Base-by-base conservation (phyloP, 768 basidiomycete species). In the Termitomyces heimii region DNA sequence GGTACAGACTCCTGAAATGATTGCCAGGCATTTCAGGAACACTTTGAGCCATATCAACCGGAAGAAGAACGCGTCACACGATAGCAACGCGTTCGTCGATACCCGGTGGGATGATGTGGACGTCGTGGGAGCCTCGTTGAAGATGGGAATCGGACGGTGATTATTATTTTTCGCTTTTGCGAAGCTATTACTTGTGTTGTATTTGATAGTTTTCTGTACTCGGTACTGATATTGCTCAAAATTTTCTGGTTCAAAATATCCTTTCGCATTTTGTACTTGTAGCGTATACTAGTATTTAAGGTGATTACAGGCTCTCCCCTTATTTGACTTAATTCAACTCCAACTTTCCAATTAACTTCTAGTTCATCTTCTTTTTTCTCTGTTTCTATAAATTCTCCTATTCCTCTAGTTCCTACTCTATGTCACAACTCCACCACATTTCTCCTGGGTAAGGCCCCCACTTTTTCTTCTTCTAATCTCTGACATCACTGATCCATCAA, bases 1-100 rank as follows among this genome's bases (percentile, higher is more conserved):
- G 10, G 89, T 94, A 0, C 88, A 94, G 61, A 88, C 91, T 5
- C 92, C 94, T 13, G 95, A 97, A 45, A 92, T 95, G 88, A 97
- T 98, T 62, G 79, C 82, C 1, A 80, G 92, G 49, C 97, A 99
- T 73, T 98, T 98, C 80, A 81, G 85, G 55, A 98, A 96, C 71
- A 94, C 94, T 14, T 73, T 99, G 47, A 68, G 75, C 20, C 90
- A 94, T 67, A 94, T 98, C 47, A 84, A 89, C 65, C 74, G 78
- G 51, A 84, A 85, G 76, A 94, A 95, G 75, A 73, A 74, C 52
- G 73, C 75, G 43, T 71, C 73, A 2, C 65, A 69, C 45, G 80
- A 77, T 31, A 78, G 75, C 28, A 61, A 62, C 32, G 62, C 62
- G 26, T 72, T 70, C 53, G 75, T 73, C 26, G 77, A 80, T 62